Evolutionary conservation across 2,329 filamentous ascomycete species (phyloP).

Genomic region (Colletotrichum ledebouriae): DNA sequence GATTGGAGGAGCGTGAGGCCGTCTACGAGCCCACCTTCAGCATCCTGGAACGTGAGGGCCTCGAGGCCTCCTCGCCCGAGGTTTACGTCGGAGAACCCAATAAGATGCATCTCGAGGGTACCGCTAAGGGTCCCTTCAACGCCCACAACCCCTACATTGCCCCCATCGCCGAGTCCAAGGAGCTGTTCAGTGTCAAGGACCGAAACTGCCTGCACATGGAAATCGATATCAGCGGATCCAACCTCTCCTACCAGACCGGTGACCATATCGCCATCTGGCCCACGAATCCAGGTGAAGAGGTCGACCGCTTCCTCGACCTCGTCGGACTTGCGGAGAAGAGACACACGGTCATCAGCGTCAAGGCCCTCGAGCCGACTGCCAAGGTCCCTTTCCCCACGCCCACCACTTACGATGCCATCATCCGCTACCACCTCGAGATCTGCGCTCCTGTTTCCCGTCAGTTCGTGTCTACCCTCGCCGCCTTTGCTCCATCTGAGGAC

Average conservation of each 20-base stretch:
- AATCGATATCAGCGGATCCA: slow-evolving; percentile 89
- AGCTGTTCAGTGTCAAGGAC: slow-evolving; percentile 90
- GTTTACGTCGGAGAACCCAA: slow-evolving; percentile 98
- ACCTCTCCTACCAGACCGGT: slow-evolving; percentile 93
- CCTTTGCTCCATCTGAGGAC: slow-evolving; percentile 88
- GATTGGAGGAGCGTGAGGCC: slow-evolving; percentile 92
- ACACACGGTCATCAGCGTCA: slow-evolving; percentile 86
- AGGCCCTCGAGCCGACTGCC: slow-evolving; percentile 92
- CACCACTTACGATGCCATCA: slow-evolving; percentile 93
- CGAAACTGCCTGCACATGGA: slow-evolving; percentile 98
- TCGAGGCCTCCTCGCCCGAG: slow-evolving; percentile 80
- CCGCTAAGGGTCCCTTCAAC: slow-evolving; percentile 90
- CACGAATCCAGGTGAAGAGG: slow-evolving; percentile 91
- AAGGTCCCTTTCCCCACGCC: slow-evolving; percentile 98
- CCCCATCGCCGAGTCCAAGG: slow-evolving; percentile 89
- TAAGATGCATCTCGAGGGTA: slow-evolving; percentile 91
- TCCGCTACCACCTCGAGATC: slow-evolving; percentile 97
- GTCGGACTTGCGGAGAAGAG: slow-evolving; percentile 83
- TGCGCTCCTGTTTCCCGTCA: slow-evolving; percentile 96
- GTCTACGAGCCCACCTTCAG: slow-evolving; percentile 94
- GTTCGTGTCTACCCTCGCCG: slow-evolving; percentile 87
- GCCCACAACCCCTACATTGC: slow-evolving; percentile 98
- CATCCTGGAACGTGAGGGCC: slow-evolving; percentile 80
- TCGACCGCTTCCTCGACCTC: slow-evolving; percentile 87
- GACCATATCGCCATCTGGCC: slow-evolving; percentile 99